These are phyloP conservation scores for Penicillium samsonianum DNA, from an alignment of 495 filamentous ascomycete genomes.

Conservation along the genomic window DNA sequence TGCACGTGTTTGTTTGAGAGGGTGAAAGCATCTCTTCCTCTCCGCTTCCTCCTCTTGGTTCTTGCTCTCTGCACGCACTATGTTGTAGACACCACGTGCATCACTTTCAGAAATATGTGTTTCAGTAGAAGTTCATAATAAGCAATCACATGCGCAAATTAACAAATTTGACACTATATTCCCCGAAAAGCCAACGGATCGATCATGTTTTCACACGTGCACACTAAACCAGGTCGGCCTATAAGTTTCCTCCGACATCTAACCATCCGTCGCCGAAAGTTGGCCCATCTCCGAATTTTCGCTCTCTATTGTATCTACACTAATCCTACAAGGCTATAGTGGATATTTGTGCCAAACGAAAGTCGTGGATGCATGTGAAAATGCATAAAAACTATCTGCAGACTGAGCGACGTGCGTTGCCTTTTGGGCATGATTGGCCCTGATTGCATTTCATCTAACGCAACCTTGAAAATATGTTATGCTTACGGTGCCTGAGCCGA, in stretches of 20 bases:
- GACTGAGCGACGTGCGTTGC: neutral
- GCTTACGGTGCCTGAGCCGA: neutral
- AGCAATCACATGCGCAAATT: neutral
- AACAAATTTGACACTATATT: neutral
- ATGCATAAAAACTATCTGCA: neutral
- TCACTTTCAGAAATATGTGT: neutral
- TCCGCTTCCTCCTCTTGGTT: no score
- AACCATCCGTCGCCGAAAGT: neutral
- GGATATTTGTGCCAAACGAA: neutral
- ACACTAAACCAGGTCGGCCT: neutral
- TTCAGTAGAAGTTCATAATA: neutral
- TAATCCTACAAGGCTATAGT: neutral
- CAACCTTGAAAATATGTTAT: neutral
- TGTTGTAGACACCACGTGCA: no score
- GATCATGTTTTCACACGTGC: neutral
- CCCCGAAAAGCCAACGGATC: neutral
- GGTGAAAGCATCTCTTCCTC: no score
- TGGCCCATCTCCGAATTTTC: slow-evolving; percentile 2
- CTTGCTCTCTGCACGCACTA: no score
- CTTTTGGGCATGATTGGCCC: slow-evolving; percentile 3
- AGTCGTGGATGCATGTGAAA: neutral
- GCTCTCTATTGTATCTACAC: neutral
- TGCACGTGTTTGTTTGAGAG: no score
- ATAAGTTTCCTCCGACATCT: neutral
- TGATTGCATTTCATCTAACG: neutral